These are phyloP conservation scores for Nannochloropsis granulata DNA, from an alignment of 108 stramenopile species.

Conservation along the genomic window DNA sequence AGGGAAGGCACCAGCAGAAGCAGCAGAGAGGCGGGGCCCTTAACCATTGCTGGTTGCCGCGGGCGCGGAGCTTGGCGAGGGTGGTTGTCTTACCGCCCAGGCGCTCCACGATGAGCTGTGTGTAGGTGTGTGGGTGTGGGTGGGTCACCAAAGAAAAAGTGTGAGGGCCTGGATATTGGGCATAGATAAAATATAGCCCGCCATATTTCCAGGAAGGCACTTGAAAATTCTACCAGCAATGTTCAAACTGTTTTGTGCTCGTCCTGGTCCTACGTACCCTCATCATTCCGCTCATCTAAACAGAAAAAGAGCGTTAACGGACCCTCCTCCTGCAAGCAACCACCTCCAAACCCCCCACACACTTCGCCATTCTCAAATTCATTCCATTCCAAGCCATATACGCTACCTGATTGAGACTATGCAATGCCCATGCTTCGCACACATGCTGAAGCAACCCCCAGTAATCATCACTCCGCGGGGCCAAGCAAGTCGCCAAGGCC, in stretches of 20 bases:
- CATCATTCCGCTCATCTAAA: too few relatives aligned
- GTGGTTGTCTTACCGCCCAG: background rate
- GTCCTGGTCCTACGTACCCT: too few relatives aligned
- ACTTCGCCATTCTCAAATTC: background rate
- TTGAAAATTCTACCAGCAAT: too few relatives aligned
- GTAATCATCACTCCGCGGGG: background rate
- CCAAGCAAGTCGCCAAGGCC: background rate
- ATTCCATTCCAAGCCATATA: background rate
- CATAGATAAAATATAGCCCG: too few relatives aligned
- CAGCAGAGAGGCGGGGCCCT: background rate
- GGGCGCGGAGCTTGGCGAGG: background rate
- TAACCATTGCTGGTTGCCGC: background rate
- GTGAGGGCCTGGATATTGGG: too few relatives aligned
- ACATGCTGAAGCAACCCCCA: background rate
- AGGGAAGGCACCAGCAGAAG: background rate
- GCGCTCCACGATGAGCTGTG: background rate
- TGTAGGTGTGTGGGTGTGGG: background rate
- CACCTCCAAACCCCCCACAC: background rate
- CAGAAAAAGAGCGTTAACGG: too few relatives aligned
- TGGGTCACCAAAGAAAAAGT: background rate
- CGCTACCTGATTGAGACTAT: background rate
- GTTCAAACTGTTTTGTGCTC: too few relatives aligned
- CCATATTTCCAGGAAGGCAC: too few relatives aligned
- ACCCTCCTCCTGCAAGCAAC: background rate
- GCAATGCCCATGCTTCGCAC: background rate